Evolutionary conservation across 805 yeast species (phyloP), one percentile per base, ranked within the genome.

Genomic region (Lachancea nothofagi): DNA sequence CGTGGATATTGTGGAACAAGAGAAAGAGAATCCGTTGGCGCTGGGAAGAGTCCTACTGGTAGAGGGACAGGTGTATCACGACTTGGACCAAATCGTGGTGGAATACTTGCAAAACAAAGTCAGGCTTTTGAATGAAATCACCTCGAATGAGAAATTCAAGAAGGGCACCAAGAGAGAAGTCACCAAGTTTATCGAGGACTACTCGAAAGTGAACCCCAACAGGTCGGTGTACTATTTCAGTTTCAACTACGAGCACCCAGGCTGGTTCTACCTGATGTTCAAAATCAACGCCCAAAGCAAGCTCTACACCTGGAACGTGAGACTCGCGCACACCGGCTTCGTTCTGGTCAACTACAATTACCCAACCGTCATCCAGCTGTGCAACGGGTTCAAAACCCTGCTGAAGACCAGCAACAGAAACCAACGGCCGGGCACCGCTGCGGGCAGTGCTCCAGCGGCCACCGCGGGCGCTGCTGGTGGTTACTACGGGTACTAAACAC

Each of bases 151-250:
- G 36, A 90, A 90, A 65, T 93, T 86, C 73, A 82, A 83, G 53
- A 46, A 51, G 29, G 97, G 95, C 39, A 72, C 88, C 14, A 71
- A 77, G 46, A 70, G 77, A 33, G 96, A 88, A 46, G 95, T 87
- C 10, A 78, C 80, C 48, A 82, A 81, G 50, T 88, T 94, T 84
- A 74, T 93, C 49, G 83, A 85, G 44, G 79, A 90, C 23, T 93
- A 87, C 59, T 83, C 96, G 2, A 81, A 78, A 53, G 97, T 96
- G 22, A 88, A 89, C 55, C 93, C 95, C 31, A 81, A 80, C 54
- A 80, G 88, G 64, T 83, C 95, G 43, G 87, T 86, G 12, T 93
- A 93, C 58, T 86, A 87, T 29, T 93, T 89, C 68, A 84, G 95
- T 57, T 80, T 78, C 61, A 95, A 94, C 62, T 85, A 84, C 61